Conservation (phyloP, 2,329 filamentous ascomycete species). For the Penicillium brasilianum region DNA sequence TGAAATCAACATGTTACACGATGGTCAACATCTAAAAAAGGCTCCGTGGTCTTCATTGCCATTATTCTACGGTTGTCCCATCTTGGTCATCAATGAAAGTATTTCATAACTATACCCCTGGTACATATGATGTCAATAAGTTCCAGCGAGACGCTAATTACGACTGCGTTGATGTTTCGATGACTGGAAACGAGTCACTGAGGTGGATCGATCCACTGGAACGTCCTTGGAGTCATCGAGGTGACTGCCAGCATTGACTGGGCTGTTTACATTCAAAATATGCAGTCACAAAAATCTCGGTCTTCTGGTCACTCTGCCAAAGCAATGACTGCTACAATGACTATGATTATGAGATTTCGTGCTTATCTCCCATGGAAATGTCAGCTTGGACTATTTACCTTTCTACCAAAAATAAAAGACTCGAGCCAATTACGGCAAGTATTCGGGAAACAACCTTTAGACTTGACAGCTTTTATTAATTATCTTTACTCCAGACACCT, state of each 20-base stretch:
- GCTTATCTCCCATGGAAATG: not conserved
- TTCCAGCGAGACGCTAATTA: not conserved
- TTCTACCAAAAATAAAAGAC: not conserved
- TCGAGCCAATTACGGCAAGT: not conserved
- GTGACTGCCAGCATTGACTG: not conserved
- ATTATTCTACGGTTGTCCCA: no score
- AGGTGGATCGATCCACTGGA: not conserved
- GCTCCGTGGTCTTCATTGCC: no score
- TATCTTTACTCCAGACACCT: not conserved
- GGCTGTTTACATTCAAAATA: not conserved
- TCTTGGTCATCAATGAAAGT: no score
- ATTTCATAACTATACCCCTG: not conserved
- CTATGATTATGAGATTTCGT: not conserved
- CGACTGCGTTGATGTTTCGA: not conserved
- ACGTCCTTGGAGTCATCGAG: not conserved
- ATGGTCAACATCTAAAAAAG: no score
- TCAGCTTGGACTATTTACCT: not conserved
- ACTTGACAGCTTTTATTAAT: not conserved
- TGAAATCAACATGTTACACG: no score
- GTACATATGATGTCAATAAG: not conserved
- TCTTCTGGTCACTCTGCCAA: not conserved
- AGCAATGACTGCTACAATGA: no score
- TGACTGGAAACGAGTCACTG: not conserved
- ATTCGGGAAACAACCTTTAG: not conserved
- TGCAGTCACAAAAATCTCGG: not conserved